Evolutionary conservation across 2,329 filamentous ascomycete genomes (phyloP).

Genomic region (Echinosphaeria canescens): DNA sequence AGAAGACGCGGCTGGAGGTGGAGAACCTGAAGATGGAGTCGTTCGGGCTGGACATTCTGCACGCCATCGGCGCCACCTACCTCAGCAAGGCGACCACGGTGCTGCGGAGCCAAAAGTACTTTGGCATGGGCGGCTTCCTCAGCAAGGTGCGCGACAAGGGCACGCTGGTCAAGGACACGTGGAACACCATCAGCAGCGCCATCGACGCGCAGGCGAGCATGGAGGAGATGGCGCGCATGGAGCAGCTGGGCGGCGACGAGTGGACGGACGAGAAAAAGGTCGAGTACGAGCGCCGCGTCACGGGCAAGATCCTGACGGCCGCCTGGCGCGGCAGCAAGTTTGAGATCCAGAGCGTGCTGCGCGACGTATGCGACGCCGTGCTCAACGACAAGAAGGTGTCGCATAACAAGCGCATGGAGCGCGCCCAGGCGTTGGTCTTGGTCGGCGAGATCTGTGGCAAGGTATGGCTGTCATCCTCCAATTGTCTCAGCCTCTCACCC

Average conservation of each 20-base stretch:
- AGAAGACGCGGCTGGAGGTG: constrained; percentile 85
- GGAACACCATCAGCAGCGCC: constrained; percentile 90
- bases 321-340: constrained; percentile 95
- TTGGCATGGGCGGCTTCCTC: constrained; percentile 92
- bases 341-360: constrained; percentile 88
- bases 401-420: constrained; percentile 68
- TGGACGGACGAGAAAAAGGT: constrained; percentile 97
- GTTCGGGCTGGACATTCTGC: constrained; percentile 87
- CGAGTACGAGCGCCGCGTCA: constrained; percentile 89
- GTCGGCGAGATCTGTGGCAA: constrained; percentile 78
- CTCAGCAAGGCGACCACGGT: constrained; percentile 70
- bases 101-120: constrained; percentile 88
- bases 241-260: constrained; percentile 85
- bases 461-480: constrained; percentile 37
- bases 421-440: constrained; percentile 74
- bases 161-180: constrained; percentile 90
- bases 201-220: constrained; percentile 97
- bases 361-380: constrained; percentile 83
- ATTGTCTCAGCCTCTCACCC: too few species aligned
- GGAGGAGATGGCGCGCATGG: constrained; percentile 95
- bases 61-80: constrained; percentile 87
- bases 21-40: constrained; percentile 99
- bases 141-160: constrained; percentile 90
- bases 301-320: constrained; percentile 92
- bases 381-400: constrained; percentile 61